These are phyloP conservation scores for Quercus ilex DNA, from an alignment of 306 rosid species.

Conservation along the genomic window DNA sequence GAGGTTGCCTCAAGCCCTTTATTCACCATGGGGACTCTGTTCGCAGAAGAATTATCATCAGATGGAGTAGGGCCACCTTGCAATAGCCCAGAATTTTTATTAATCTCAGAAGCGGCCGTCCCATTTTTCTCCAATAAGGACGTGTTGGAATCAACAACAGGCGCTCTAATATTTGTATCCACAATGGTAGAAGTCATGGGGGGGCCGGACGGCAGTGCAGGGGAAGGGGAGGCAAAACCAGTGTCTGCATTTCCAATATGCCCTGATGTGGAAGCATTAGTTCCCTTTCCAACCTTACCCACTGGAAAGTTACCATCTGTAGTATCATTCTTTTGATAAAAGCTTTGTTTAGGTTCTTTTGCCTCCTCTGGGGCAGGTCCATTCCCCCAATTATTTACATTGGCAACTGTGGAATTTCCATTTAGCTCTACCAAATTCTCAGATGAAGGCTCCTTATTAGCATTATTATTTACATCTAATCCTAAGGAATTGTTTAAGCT, in stretches of 20 bases:
- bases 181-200: slow-evolving; percentile 21
- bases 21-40: slow-evolving; percentile 17
- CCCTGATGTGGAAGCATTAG: slow-evolving; percentile 22
- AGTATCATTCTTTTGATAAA: slow-evolving; percentile 16
- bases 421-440: slow-evolving; percentile 23
- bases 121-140: slow-evolving; percentile 23
- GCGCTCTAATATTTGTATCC: slow-evolving; percentile 24
- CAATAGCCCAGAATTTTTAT: slow-evolving; percentile 34
- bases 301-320: slow-evolving; percentile 16
- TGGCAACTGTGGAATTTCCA: slow-evolving; percentile 15
- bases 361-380: slow-evolving; percentile 23
- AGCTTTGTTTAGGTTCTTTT: slow-evolving; percentile 20
- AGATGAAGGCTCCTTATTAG: neutral
- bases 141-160: slow-evolving; percentile 19
- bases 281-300: slow-evolving; percentile 23
- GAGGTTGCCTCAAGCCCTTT: slow-evolving; percentile 36
- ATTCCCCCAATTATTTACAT: slow-evolving; percentile 9
- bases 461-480: slow-evolving; percentile 19
- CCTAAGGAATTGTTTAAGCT: slow-evolving; percentile 17
- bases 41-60: slow-evolving; percentile 15
- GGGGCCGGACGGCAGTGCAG: slow-evolving; percentile 29
- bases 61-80: slow-evolving; percentile 1
- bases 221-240: slow-evolving; percentile 24
- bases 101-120: slow-evolving; percentile 3
- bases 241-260: slow-evolving; percentile 6